Percentiles rank a stretch among this genome's conserved stretches.
phyloP scores from a whole-genome alignment of 371 early-diverging fungal species.

The Rhizopus delemar region DNA sequence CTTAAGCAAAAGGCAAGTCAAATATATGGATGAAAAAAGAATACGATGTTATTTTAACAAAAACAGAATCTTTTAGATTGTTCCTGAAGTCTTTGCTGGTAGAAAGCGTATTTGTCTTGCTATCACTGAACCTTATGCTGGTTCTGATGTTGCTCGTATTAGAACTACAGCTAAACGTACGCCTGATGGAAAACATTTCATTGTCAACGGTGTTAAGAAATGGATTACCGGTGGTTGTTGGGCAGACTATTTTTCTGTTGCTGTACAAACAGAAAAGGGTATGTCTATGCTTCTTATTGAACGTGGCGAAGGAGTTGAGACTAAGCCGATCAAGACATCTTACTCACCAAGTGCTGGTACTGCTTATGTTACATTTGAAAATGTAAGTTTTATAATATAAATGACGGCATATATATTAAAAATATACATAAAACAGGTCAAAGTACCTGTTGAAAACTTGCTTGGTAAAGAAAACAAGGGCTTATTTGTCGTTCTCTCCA shows the following conservation, averaged over 20 bases:
- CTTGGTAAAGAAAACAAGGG: constrained; percentile 74
- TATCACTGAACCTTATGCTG: constrained; percentile 63
- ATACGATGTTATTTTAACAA: no score
- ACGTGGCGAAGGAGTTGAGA: constrained; percentile 68
- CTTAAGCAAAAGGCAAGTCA: constrained; percentile 42
- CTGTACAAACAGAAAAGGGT: constrained; percentile 69
- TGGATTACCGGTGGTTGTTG: constrained; percentile 82
- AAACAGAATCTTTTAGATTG: constrained; percentile 44
- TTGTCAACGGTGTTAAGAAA: constrained; percentile 70
- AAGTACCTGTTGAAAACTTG: constrained; percentile 73
- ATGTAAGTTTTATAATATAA: constrained; percentile 31
- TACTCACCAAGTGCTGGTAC: constrained; percentile 64
- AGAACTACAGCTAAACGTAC: constrained; percentile 70
- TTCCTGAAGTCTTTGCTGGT: constrained; percentile 70
- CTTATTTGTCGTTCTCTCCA: constrained; percentile 58
- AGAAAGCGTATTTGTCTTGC: constrained; percentile 76
- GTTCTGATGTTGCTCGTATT: constrained; percentile 79
- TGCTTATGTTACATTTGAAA: constrained; percentile 55
- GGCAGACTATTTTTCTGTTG: constrained; percentile 71
- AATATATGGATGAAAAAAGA: not conserved
- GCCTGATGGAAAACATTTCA: constrained; percentile 66
- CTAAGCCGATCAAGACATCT: constrained; percentile 66
- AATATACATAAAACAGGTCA: constrained; percentile 50
- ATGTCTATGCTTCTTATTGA: constrained; percentile 74
- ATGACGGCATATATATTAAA: not conserved